These are phyloP conservation scores for Porpolomopsis calyptriformis DNA, from an alignment of 768 basidiomycete genomes.

Conservation along the genomic window DNA sequence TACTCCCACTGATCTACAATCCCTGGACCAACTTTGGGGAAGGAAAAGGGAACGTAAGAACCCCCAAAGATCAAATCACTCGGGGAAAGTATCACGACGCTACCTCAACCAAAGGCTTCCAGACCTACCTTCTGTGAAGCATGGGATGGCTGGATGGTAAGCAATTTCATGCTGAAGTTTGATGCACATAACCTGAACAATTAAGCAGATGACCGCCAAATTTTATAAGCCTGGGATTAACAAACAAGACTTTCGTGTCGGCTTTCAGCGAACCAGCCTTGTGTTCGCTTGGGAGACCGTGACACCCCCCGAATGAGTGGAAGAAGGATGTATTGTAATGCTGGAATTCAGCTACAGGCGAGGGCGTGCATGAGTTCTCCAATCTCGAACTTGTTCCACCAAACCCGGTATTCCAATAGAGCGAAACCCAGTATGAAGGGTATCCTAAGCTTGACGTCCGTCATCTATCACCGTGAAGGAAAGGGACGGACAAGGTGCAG, in stretches of 20 bases:
- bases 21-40: conserved; percentile 55
- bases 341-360: too few species aligned
- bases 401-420: too few species aligned
- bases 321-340: conserved; percentile 44
- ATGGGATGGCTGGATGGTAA: conserved; percentile 55
- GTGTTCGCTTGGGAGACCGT: conserved; percentile 60
- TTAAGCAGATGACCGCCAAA: conserved; percentile 29
- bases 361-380: too few species aligned
- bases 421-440: too few species aligned
- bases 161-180: conserved; percentile 10
- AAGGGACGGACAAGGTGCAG: too few species aligned
- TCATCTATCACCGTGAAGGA: too few species aligned
- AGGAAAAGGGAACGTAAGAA: conserved; percentile 55
- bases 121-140: conserved; percentile 67
- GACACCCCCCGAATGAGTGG: conserved; percentile 50
- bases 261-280: conserved; percentile 51
- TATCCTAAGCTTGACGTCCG: too few species aligned
- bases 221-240: conserved; percentile 60
- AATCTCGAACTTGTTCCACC: too few species aligned
- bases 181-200: background rate
- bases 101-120: conserved; percentile 2
- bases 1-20: conserved; percentile 26
- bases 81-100: conserved; percentile 25
- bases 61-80: conserved; percentile 64
- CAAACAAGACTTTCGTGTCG: conserved; percentile 69